Evolutionary conservation across 2,329 filamentous ascomycete genomes (phyloP).

Genomic region (Huntiella moniliformis): DNA sequence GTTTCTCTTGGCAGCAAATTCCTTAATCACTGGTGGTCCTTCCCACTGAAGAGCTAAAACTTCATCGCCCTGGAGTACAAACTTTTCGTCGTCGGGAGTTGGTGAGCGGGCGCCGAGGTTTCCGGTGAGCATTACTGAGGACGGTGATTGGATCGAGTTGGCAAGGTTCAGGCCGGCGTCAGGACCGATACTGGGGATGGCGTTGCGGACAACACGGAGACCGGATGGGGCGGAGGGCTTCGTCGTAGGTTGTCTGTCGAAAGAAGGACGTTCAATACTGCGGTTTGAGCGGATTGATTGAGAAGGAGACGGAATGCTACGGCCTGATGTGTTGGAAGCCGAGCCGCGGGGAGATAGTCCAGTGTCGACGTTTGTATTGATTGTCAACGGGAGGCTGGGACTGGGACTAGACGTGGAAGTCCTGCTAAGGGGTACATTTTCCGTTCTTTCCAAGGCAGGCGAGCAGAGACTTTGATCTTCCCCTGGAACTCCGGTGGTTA

Average conservation of each 20-base stretch:
- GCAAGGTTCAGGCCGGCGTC: slow-evolving; percentile 2
- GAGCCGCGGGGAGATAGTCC: slow-evolving; percentile 9
- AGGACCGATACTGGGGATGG: slow-evolving; percentile 7
- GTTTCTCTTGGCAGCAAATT: slow-evolving; percentile 31
- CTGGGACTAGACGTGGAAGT: slow-evolving; percentile 8
- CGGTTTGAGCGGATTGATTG: slow-evolving; percentile 7
- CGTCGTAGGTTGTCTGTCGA: slow-evolving; percentile 6
- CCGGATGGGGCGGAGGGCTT: slow-evolving; percentile 10
- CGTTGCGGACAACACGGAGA: slow-evolving; percentile 9
- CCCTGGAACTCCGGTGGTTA: neutral
- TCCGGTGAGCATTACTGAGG: neutral
- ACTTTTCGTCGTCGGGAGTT: slow-evolving; percentile 4
- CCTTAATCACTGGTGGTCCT: slow-evolving; percentile 26
- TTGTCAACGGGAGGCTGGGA: neutral
- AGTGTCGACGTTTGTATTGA: slow-evolving; percentile 3
- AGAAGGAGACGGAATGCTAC: slow-evolving; percentile 10
- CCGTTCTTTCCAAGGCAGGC: slow-evolving; percentile 1
- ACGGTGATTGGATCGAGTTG: neutral
- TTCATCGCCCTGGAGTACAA: slow-evolving; percentile 20
- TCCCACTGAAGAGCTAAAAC: slow-evolving; percentile 14
- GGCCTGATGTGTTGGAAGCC: slow-evolving; percentile 5
- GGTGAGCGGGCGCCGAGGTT: slow-evolving; percentile 7
- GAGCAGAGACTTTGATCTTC: neutral
- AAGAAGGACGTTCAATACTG: slow-evolving; percentile 10
- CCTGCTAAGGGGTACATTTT: slow-evolving; percentile 1